Evolutionary conservation across 768 basidiomycete genomes (phyloP).

Genomic region (Chalciporus pseudorubinellus): DNA sequence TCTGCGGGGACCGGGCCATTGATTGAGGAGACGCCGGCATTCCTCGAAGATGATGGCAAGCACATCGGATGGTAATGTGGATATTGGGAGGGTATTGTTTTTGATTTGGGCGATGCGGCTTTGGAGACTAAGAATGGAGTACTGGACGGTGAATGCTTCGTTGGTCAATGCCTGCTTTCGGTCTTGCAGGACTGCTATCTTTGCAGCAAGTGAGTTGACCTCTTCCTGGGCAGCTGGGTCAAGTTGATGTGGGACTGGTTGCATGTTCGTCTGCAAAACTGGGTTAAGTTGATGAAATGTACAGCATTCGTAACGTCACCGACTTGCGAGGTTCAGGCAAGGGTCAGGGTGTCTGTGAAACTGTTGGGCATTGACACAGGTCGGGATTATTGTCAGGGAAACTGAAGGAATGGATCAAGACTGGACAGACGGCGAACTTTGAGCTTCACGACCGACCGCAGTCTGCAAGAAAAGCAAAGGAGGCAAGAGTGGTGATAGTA

Average conservation of each 20-base stretch:
- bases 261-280: conserved; percentile 22
- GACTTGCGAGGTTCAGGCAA: conserved; percentile 16
- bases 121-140: conserved; percentile 29
- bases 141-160: conserved; percentile 27
- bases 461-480: background rate
- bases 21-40: conserved; percentile 26
- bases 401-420: background rate
- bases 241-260: conserved; percentile 10
- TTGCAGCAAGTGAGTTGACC: conserved; percentile 21
- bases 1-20: conserved; percentile 27
- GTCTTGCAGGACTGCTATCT: conserved; percentile 22
- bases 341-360: background rate
- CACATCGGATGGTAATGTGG: conserved; percentile 31
- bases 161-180: conserved; percentile 19
- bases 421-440: background rate
- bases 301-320: conserved; percentile 21
- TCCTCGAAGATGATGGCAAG: conserved; percentile 36
- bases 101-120: conserved; percentile 33
- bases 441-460: background rate
- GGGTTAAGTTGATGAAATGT: conserved; percentile 18
- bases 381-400: background rate
- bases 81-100: conserved; percentile 29
- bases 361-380: background rate
- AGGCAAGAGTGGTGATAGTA: background rate
- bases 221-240: conserved; percentile 25